Evolutionary conservation across 1,139 yeast genomes (phyloP).

Genomic region (Yueomyces sp.): DNA sequence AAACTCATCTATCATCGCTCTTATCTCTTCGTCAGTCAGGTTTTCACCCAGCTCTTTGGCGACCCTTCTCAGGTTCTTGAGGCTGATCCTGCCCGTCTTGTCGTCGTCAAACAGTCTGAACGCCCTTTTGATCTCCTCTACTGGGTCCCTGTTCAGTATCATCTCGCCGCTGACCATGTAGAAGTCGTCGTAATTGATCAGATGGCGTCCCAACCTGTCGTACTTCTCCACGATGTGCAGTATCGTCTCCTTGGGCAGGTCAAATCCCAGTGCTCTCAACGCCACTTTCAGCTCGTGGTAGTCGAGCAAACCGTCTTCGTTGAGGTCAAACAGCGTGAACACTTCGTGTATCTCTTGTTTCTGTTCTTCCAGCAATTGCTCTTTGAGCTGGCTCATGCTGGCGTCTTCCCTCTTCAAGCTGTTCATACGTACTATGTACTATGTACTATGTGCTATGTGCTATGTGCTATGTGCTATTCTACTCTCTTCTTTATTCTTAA

Average conservation of each 20-base stretch:
- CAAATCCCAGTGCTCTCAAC: conserved; percentile 88
- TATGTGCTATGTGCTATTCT: too few relatives aligned
- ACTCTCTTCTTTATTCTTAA: not conserved
- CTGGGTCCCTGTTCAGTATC: conserved; percentile 76
- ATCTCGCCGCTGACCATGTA: conserved; percentile 52
- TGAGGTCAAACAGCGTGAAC: conserved; percentile 83
- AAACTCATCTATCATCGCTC: conserved; percentile 96
- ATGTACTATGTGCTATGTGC: too few relatives aligned
- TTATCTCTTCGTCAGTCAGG: conserved; percentile 79
- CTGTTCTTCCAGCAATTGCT: conserved; percentile 68
- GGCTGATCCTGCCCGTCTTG: conserved; percentile 69
- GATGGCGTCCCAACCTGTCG: conserved; percentile 62
- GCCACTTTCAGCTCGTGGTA: conserved; percentile 91
- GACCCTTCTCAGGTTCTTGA: conserved; percentile 74
- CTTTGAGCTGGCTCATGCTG: conserved; percentile 1
- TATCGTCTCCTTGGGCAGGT: conserved; percentile 67
- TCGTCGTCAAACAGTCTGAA: conserved; percentile 86
- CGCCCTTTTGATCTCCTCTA: conserved; percentile 85
- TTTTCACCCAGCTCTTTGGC: conserved; percentile 91
- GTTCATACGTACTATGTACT: not conserved
- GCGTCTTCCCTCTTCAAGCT: not conserved
- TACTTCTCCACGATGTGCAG: conserved; percentile 58
- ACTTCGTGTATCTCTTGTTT: conserved; percentile 91
- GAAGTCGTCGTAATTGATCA: conserved; percentile 73
- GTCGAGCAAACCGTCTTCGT: conserved; percentile 79